Percentiles rank a stretch among this genome's conserved stretches.
Evolutionary conservation across 139 green algal species (phyloP).

Genomic region (Dunaliella primolecta): DNA sequence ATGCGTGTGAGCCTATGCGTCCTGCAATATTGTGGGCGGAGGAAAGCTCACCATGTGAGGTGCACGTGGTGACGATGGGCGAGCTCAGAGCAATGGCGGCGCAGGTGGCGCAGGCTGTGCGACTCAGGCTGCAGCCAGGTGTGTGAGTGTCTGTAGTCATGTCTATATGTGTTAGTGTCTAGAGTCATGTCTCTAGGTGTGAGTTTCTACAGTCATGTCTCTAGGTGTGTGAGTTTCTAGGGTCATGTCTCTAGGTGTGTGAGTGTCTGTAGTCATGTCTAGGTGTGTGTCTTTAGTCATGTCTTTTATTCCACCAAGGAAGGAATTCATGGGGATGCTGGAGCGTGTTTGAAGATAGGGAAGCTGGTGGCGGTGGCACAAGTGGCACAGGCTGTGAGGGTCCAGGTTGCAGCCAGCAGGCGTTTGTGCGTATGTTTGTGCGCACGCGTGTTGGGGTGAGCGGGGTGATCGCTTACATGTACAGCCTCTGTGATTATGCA

Average conservation of each 20-base stretch:
- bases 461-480: too few relatives aligned
- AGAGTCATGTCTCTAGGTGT: background rate
- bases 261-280: slow-evolving; percentile 1
- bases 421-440: too few relatives aligned
- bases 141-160: background rate
- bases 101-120: slow-evolving; percentile 37
- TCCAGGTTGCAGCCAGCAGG: too few relatives aligned
- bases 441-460: too few relatives aligned
- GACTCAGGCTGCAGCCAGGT: background rate
- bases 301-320: too few relatives aligned
- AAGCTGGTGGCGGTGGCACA: too few relatives aligned
- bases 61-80: slow-evolving; percentile 50
- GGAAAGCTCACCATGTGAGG: slow-evolving; percentile 41
- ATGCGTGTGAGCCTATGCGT: slow-evolving; percentile 24
- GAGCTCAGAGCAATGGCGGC: slow-evolving; percentile 38
- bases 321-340: too few relatives aligned
- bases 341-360: too few relatives aligned
- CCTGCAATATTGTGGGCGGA: slow-evolving; percentile 75
- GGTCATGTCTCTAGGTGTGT: background rate
- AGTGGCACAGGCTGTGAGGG: too few relatives aligned
- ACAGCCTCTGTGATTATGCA: too few relatives aligned
- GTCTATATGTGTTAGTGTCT: slow-evolving; percentile 8
- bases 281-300: slow-evolving; percentile 9
- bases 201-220: background rate
- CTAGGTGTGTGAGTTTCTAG: background rate